Evolutionary conservation across 2,329 filamentous ascomycete genomes (phyloP).

Genomic region (Thielaviopsis musarum): DNA sequence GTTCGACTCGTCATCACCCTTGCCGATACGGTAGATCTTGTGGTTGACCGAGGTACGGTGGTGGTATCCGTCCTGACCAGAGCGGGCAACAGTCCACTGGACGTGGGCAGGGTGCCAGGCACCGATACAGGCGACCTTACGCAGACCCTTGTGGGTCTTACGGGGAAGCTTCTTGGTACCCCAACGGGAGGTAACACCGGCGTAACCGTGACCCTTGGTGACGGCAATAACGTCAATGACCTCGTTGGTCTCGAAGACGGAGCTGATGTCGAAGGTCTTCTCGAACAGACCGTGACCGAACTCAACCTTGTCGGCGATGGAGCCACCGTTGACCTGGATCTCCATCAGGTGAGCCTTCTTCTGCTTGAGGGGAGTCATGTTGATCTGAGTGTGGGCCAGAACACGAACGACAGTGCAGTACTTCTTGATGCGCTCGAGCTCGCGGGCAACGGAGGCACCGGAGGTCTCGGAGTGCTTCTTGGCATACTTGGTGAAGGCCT

Average conservation of each 20-base stretch:
- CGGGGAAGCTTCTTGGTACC: conserved; percentile 99
- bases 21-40: conserved; percentile 98
- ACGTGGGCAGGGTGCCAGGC: conserved; percentile 99
- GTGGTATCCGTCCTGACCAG: conserved; percentile 99
- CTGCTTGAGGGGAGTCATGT: conserved; percentile 98
- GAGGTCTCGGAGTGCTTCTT: conserved; percentile 97
- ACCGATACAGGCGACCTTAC: conserved; percentile 99
- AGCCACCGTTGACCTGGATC: conserved; percentile 98
- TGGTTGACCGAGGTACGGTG: conserved; percentile 99
- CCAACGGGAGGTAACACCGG: conserved; percentile 94
- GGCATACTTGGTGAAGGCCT: conserved; percentile 99
- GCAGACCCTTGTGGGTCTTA: conserved; percentile 99
- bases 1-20: conserved; percentile 78
- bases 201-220: conserved; percentile 98
- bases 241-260: conserved; percentile 98
- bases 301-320: conserved; percentile 87
- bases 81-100: conserved; percentile 99
- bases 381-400: conserved; percentile 98
- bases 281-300: conserved; percentile 94
- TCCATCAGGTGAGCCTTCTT: conserved; percentile 99
- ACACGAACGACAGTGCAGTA: conserved; percentile 99
- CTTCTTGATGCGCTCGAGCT: conserved; percentile 99
- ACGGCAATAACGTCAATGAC: conserved; percentile 98
- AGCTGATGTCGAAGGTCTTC: conserved; percentile 88
- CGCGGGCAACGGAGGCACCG: conserved; percentile 80